Evolutionary conservation across 2,329 filamentous ascomycete species (phyloP), one percentile per base, ranked within the genome.

Genomic region (Colletotrichum sp.): DNA sequence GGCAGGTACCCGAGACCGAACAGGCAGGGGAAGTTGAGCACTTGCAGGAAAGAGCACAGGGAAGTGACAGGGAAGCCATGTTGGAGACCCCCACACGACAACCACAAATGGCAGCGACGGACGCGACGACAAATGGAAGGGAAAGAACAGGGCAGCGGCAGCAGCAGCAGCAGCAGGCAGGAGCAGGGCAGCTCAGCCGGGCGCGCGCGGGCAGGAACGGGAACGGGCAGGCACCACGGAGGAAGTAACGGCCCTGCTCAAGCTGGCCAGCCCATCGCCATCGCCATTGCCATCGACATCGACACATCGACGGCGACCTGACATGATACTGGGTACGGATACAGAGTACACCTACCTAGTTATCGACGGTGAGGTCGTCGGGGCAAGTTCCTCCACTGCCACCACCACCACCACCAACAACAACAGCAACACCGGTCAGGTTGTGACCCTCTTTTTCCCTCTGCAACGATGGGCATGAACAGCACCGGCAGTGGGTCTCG

Each of bases 51-150:
- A 32, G 39, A 32, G 32, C 60, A 63, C 43, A 76, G 43, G 65
- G 73, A 69, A 57, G 55, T 15, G 24, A 48, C 34, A 74, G 59
- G 74, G 73, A 74, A 36, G 64, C 34, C 70, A 68, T 68, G 72
- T 34, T 72, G 26, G 74, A 59, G 59, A 68, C 71, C 74, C 74
- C 70, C 74, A 74, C 65, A 70, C 71, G 48, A 74, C 43, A 59
- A n/a, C 71, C 34, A 28, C 39, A 74, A 74, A 68, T 70, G 48
- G 28, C 55, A 76, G 57, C 48, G 32, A 60, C 72, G 60, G n/a
- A 60, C 36, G 70, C 39, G 64, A 57, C 39, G 34, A 68, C 18
- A 43, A 64, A 73, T n/a, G 66, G 55, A 61, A 57, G 21, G 30
- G 21, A 34, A 52, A 67, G 70, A 36, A 26, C 34, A 67, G 34